Conservation (phyloP, 306 rosid species). For the Cyamopsis tetragonoloba region DNA sequence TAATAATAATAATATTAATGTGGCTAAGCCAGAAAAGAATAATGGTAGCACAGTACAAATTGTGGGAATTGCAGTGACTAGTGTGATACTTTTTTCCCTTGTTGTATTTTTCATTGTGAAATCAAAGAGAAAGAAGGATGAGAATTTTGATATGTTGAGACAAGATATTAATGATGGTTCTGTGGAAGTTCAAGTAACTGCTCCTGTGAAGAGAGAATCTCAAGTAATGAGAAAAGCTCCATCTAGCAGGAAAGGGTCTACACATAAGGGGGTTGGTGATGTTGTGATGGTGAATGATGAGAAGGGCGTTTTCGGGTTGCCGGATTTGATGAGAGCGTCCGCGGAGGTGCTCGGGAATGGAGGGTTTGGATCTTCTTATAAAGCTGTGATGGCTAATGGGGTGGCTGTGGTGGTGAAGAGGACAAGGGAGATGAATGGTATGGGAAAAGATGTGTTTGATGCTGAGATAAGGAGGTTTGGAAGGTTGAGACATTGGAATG, state of each 20-base stretch:
- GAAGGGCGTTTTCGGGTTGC: conserved; percentile 62
- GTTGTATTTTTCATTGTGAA: conserved; percentile 15
- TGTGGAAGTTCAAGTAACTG: conserved; percentile 49
- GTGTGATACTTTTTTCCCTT: conserved; percentile 28
- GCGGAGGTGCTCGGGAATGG: conserved; percentile 85
- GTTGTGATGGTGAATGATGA: conserved; percentile 55
- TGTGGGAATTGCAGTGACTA: conserved; percentile 20
- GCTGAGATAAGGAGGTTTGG: conserved; percentile 51
- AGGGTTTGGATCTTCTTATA: conserved; percentile 68
- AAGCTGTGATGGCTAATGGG: conserved; percentile 75
- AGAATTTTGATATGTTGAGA: background rate
- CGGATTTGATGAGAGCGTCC: conserved; percentile 74
- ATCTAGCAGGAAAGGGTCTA: conserved; percentile 21
- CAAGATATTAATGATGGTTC: background rate
- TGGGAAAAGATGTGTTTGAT: conserved; percentile 61
- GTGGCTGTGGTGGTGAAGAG: conserved; percentile 83
- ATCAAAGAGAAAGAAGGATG: conserved; percentile 26
- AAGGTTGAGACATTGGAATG: conserved; percentile 44
- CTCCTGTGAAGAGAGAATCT: conserved; percentile 29
- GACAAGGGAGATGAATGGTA: conserved; percentile 58
- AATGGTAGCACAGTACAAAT: conserved; percentile 12
- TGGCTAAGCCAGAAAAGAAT: background rate
- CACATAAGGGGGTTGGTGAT: conserved; percentile 26
- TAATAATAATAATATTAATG: too few species aligned
- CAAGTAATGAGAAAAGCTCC: background rate